A percentile compares a stretch with the other conserved stretches of the same genome.
Evolutionary conservation across 352 stramenopile genomes (phyloP).

Genomic region (Aphanomyces euteiches): DNA sequence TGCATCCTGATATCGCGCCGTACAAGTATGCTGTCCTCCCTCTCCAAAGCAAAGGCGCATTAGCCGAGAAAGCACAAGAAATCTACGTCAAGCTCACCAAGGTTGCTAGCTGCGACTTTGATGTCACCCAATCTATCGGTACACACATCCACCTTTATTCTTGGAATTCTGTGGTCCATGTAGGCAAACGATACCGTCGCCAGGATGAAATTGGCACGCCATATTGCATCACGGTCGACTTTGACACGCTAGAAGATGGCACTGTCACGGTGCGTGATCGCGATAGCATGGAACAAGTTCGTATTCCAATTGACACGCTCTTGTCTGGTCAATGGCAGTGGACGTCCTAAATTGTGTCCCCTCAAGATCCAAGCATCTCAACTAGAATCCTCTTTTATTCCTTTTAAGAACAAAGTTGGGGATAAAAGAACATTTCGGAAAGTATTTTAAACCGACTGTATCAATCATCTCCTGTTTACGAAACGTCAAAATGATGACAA

Average conservation of each 20-base stretch:
- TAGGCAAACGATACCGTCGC: constrained; percentile 87
- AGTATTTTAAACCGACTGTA: too few relatives aligned
- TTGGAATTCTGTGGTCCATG: neutral
- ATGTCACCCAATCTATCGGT: constrained; percentile 84
- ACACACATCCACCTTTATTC: neutral
- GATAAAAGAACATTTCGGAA: too few relatives aligned
- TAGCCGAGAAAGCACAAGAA: constrained; percentile 83
- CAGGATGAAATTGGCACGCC: constrained; percentile 97
- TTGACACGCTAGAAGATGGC: constrained; percentile 95
- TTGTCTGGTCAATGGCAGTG: constrained; percentile 36
- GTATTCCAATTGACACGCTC: constrained; percentile 89
- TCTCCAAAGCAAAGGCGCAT: constrained; percentile 92
- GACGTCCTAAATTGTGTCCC: neutral
- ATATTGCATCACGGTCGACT: constrained; percentile 97
- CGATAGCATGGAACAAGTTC: constrained; percentile 94
- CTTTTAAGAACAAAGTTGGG: too few relatives aligned
- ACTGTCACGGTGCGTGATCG: constrained; percentile 94
- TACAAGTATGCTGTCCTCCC: constrained; percentile 93
- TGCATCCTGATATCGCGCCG: constrained; percentile 92
- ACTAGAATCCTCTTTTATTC: neutral
- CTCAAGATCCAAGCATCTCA: neutral
- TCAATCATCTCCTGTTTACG: too few relatives aligned
- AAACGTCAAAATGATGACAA: too few relatives aligned
- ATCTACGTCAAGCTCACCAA: constrained; percentile 89
- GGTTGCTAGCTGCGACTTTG: constrained; percentile 88